phyloP scores from a whole-genome alignment of 192 early-diverging fungal genomes.

The Linderina pennispora region DNA sequence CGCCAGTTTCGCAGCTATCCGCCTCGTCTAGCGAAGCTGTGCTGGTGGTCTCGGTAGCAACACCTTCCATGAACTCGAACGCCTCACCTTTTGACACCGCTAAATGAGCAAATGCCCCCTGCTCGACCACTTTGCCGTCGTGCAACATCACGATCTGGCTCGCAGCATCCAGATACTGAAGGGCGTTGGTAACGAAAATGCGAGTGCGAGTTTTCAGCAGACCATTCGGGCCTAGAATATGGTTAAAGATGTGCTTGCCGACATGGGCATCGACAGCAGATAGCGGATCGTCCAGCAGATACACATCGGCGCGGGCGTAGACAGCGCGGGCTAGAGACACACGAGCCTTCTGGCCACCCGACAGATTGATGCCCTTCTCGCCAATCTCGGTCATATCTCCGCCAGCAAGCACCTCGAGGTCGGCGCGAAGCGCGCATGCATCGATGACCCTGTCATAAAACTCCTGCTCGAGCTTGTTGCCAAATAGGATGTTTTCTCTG shows the following conservation, averaged over 20 bases:
- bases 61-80: too few species aligned
- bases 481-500: constrained; percentile 65
- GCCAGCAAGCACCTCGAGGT: constrained; percentile 52
- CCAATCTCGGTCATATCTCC: constrained; percentile 58
- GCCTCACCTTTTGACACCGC: constrained; percentile 38
- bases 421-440: constrained; percentile 49
- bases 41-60: too few species aligned
- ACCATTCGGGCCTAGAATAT: constrained; percentile 47
- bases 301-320: constrained; percentile 59
- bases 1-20: constrained; percentile 39
- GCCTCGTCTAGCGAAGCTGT: too few species aligned
- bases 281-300: constrained; percentile 68
- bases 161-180: constrained; percentile 47
- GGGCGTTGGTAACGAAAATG: constrained; percentile 54
- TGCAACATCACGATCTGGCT: constrained; percentile 46
- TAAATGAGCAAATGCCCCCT: constrained; percentile 44
- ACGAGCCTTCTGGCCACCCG: constrained; percentile 60
- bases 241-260: constrained; percentile 53
- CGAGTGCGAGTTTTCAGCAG: constrained; percentile 47
- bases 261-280: constrained; percentile 64
- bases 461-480: constrained; percentile 47
- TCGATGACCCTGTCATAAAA: constrained; percentile 53
- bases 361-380: constrained; percentile 59
- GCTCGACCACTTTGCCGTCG: constrained; percentile 45
- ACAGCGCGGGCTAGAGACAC: constrained; percentile 62